A percentile compares a stretch with the other conserved stretches of the same genome.
These are phyloP conservation scores for Penicillium sclerotigenum DNA, from an alignment of 2,329 filamentous ascomycete species.

Conservation along the genomic window DNA sequence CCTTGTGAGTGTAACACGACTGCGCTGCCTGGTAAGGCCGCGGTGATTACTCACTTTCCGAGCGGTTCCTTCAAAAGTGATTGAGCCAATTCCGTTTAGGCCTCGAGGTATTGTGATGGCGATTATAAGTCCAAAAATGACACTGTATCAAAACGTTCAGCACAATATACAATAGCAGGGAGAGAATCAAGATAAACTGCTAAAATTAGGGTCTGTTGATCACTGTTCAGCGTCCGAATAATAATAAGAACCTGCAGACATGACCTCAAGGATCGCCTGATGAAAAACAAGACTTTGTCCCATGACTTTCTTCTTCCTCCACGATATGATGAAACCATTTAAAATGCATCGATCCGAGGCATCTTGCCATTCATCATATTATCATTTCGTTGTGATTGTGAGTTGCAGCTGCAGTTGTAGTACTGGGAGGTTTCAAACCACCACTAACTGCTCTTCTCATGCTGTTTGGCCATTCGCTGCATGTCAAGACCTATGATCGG, in stretches of 20 bases:
- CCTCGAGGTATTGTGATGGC: not conserved
- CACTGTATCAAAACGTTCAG: not conserved
- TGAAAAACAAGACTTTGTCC: not conserved
- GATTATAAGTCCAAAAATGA: not conserved
- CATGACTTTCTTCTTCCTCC: not conserved
- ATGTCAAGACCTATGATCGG: slow-evolving; percentile 69
- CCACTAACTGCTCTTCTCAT: slow-evolving; percentile 75
- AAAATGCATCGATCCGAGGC: not conserved
- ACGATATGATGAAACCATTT: not conserved
- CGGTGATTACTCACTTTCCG: not conserved
- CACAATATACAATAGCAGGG: not conserved
- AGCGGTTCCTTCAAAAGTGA: too few species aligned
- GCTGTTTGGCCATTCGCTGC: slow-evolving; percentile 85
- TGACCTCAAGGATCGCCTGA: not conserved
- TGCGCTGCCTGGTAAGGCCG: not conserved
- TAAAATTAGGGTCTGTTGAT: not conserved
- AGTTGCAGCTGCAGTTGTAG: too few species aligned
- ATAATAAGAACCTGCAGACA: not conserved
- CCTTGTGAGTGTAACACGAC: accelerated
- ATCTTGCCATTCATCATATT: not conserved
- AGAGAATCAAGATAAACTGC: not conserved
- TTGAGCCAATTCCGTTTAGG: too few species aligned
- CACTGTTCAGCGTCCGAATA: not conserved
- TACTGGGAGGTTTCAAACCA: not conserved
- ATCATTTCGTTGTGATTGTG: not conserved